Conservation (phyloP, 352 stramenopile genomes). For the Pythium folliculosum region DNA sequence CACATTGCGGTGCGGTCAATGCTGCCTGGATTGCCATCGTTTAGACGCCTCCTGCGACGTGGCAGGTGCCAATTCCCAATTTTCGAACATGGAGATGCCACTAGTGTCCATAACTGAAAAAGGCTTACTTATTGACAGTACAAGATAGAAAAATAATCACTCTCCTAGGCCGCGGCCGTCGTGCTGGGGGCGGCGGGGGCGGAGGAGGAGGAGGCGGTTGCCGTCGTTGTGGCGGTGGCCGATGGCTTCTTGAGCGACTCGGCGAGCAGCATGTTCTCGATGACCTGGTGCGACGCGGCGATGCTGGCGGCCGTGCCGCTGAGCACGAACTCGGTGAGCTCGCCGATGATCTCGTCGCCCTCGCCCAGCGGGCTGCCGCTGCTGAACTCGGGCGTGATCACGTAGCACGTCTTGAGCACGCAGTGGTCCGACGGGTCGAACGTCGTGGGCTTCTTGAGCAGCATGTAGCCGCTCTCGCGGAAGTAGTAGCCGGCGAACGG, state of each 20-base stretch:
- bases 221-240: background rate
- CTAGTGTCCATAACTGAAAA: background rate
- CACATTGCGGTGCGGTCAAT: no score
- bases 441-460: constrained; percentile 43
- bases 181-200: background rate
- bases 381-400: constrained; percentile 54
- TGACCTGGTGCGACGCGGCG: constrained; percentile 24
- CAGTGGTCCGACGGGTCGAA: constrained; percentile 35
- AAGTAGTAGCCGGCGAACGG: constrained; percentile 52
- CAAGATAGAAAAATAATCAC: background rate
- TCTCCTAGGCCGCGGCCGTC: background rate
- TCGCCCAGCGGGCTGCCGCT: constrained; percentile 23
- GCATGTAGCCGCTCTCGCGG: constrained; percentile 61
- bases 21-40: no score
- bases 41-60: no score
- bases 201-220: background rate
- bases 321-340: constrained; percentile 31
- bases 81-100: background rate
- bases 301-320: constrained; percentile 27
- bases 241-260: constrained; percentile 23
- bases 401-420: constrained; percentile 56
- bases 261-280: constrained; percentile 33
- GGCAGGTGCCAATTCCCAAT: background rate
- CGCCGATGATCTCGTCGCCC: constrained; percentile 29
- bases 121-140: constrained; percentile 8